These are phyloP conservation scores for Fusarium sp. DNA, from an alignment of 2,329 filamentous ascomycete genomes.

Conservation along the genomic window DNA sequence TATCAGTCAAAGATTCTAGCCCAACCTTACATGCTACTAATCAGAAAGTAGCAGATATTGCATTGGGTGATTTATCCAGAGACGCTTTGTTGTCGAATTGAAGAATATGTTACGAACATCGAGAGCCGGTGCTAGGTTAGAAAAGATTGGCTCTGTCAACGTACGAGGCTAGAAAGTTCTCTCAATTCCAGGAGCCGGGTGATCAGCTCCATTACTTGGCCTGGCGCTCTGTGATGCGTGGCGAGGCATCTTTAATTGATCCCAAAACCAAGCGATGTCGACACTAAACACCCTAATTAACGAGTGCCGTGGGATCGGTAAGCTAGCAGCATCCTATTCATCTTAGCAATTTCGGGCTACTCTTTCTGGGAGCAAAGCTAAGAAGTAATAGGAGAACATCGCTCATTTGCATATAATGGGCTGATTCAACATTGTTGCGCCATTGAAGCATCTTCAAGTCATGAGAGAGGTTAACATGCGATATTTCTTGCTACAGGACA, in stretches of 20 bases:
- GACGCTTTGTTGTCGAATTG: slow-evolving; percentile 5
- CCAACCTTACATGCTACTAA: slow-evolving; percentile 29
- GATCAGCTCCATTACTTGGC: slow-evolving; percentile 1
- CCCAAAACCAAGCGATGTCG: neutral
- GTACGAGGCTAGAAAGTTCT: neutral
- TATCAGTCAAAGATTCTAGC: slow-evolving; percentile 8
- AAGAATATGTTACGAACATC: slow-evolving; percentile 14
- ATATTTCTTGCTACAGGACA: slow-evolving; percentile 26
- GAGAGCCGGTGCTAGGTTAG: slow-evolving; percentile 6
- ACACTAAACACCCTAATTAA: slow-evolving; percentile 9
- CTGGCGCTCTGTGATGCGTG: slow-evolving; percentile 9
- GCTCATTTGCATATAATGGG: slow-evolving; percentile 14
- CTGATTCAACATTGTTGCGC: slow-evolving; percentile 36
- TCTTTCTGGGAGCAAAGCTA: neutral
- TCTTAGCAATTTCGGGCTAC: neutral
- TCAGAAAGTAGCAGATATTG: slow-evolving; percentile 23
- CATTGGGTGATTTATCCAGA: neutral
- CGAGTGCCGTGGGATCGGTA: slow-evolving; percentile 30
- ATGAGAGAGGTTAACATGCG: slow-evolving; percentile 33
- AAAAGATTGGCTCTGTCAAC: neutral
- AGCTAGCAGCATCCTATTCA: slow-evolving; percentile 17
- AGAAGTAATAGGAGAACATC: slow-evolving; percentile 10
- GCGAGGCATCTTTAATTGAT: slow-evolving; percentile 12
- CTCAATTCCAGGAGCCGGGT: neutral
- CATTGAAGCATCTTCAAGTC: slow-evolving; percentile 36